Conservation (phyloP, 352 stramenopile species). For the Globisporangium emineosum region DNA sequence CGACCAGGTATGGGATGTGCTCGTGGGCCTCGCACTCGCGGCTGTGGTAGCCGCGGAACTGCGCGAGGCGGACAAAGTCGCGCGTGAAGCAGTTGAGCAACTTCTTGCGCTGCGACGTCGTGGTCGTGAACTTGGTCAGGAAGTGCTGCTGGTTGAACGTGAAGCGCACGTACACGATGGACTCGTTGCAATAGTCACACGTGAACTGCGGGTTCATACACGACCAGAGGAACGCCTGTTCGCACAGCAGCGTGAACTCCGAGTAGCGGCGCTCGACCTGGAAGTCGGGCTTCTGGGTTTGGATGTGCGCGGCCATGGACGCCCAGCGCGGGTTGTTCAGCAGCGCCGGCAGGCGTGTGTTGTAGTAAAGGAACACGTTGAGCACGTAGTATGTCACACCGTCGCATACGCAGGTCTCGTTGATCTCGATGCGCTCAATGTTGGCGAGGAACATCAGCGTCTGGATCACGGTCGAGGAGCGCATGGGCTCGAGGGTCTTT, state of each 20-base stretch:
- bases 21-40: conserved; percentile 43
- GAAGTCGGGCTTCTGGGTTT: conserved; percentile 5
- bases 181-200: conserved; percentile 11
- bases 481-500: conserved; percentile 4
- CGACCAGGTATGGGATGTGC: conserved; percentile 43
- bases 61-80: conserved; percentile 47
- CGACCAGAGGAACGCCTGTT: background rate
- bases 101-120: conserved; percentile 40
- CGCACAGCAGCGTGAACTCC: conserved; percentile 8
- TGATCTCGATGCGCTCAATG: conserved; percentile 18
- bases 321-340: conserved; percentile 2
- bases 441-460: conserved; percentile 8
- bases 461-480: background rate
- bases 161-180: conserved; percentile 24
- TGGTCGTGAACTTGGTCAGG: conserved; percentile 32
- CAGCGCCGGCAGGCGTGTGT: conserved; percentile 9
- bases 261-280: conserved; percentile 12
- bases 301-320: background rate
- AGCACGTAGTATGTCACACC: conserved; percentile 19
- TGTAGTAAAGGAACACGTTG: conserved; percentile 11
- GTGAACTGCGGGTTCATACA: conserved; percentile 2
- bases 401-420: conserved; percentile 10
- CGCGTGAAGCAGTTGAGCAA: conserved; percentile 46
- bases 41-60: conserved; percentile 36
- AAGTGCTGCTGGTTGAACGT: conserved; percentile 42